These are phyloP conservation scores for Eucalyptus tenuipes DNA, from an alignment of 345 rosid genomes.

Conservation along the genomic window DNA sequence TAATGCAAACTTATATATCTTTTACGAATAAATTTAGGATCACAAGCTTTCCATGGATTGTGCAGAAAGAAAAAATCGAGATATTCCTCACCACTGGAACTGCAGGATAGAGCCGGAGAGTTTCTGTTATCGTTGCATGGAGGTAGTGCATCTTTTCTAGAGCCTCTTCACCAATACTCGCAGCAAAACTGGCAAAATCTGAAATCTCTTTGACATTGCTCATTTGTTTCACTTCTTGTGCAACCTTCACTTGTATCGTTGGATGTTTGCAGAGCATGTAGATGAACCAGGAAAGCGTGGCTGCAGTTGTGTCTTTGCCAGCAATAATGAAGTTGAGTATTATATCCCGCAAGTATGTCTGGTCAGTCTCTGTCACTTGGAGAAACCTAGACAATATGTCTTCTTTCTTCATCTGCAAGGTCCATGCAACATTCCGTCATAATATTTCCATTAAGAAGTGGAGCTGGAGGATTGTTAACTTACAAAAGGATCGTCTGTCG, in stretches of 20 bases:
- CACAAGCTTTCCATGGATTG: background rate
- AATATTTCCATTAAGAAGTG: background rate
- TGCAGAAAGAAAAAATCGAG: background rate
- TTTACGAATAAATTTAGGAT: background rate
- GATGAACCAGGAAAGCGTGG: slow-evolving; percentile 45
- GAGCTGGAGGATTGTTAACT: background rate
- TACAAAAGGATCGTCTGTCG: slow-evolving; percentile 13
- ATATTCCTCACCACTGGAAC: slow-evolving; percentile 41
- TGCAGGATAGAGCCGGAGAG: slow-evolving; percentile 45
- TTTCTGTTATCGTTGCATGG: slow-evolving; percentile 49
- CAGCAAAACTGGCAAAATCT: slow-evolving; percentile 10
- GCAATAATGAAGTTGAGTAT: slow-evolving; percentile 50
- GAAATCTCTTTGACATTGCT: background rate
- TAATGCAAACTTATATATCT: background rate
- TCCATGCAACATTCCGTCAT: background rate
- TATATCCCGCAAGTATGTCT: slow-evolving; percentile 33
- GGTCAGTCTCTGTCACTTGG: slow-evolving; percentile 20
- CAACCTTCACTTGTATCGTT: slow-evolving; percentile 29
- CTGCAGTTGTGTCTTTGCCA: slow-evolving; percentile 61
- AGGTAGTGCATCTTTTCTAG: slow-evolving; percentile 43
- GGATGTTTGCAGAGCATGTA: slow-evolving; percentile 42
- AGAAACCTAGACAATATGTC: slow-evolving; percentile 51
- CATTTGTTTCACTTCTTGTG: slow-evolving; percentile 19
- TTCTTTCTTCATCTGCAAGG: slow-evolving; percentile 29
- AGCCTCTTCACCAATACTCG: slow-evolving; percentile 17